Conservation (phyloP, 768 basidiomycete genomes). For the Hortiboletus flavorubellus region DNA sequence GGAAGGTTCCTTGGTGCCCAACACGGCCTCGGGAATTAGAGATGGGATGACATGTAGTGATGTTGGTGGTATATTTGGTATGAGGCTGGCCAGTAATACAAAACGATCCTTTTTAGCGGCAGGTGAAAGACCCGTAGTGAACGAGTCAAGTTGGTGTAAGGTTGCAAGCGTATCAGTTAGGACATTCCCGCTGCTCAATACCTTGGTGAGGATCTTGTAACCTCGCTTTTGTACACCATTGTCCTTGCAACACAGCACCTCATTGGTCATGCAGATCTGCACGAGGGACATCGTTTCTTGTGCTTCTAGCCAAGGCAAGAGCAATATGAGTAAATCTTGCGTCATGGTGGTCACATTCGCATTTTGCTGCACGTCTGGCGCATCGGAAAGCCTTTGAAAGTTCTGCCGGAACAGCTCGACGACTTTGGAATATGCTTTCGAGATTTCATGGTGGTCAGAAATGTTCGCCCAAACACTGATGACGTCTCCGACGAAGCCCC, state of each 20-base stretch:
- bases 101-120: conserved; percentile 96
- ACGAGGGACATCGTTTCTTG: conserved; percentile 64
- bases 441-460: conserved; percentile 72
- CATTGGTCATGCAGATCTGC: conserved; percentile 59
- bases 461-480: conserved; percentile 85
- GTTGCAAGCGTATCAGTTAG: conserved; percentile 52
- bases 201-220: conserved; percentile 80
- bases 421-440: conserved; percentile 80
- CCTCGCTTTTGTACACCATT: conserved; percentile 93
- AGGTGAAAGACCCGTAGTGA: conserved; percentile 61
- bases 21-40: conserved; percentile 88
- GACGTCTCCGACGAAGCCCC: conserved; percentile 82
- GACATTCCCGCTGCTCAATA: conserved; percentile 64
- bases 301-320: conserved; percentile 70
- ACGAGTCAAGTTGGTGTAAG: conserved; percentile 61
- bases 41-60: conserved; percentile 82
- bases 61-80: conserved; percentile 64
- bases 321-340: conserved; percentile 81
- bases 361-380: conserved; percentile 32
- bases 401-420: conserved; percentile 66
- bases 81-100: conserved; percentile 63
- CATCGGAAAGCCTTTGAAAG: conserved; percentile 40
- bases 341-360: conserved; percentile 56
- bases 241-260: conserved; percentile 73
- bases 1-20: conserved; percentile 96